phyloP scores from a whole-genome alignment of 1,139 yeast species.

The Nakaseomyces kungkrabaensis region DNA sequence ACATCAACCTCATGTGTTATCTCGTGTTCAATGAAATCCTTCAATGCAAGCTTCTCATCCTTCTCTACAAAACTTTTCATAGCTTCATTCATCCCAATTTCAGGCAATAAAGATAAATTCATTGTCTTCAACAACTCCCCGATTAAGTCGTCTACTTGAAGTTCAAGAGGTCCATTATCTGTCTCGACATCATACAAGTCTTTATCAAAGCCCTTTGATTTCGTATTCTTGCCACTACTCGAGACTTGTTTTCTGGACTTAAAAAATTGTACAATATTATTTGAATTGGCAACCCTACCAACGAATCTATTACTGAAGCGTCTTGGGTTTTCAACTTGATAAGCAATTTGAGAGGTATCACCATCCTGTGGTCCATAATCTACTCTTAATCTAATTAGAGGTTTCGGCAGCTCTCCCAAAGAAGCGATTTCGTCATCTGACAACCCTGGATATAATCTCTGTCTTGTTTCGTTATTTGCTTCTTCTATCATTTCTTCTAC shows the following conservation, averaged over 20 bases:
- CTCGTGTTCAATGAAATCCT: slow-evolving; percentile 59
- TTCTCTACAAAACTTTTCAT: slow-evolving; percentile 64
- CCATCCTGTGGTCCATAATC: slow-evolving; percentile 59
- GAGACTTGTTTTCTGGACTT: slow-evolving; percentile 31
- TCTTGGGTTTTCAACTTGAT: slow-evolving; percentile 82
- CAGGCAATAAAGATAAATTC: slow-evolving; percentile 62
- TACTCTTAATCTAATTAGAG: slow-evolving; percentile 70
- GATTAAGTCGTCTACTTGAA: slow-evolving; percentile 51
- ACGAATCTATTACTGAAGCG: slow-evolving; percentile 85
- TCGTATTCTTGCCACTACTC: slow-evolving; percentile 22
- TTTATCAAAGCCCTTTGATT: slow-evolving; percentile 19
- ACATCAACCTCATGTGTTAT: slow-evolving; percentile 51
- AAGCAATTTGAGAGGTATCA: slow-evolving; percentile 36
- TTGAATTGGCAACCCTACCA: slow-evolving; percentile 81
- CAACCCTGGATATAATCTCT: slow-evolving; percentile 23
- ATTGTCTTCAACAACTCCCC: slow-evolving; percentile 52
- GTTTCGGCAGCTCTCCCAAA: slow-evolving; percentile 43
- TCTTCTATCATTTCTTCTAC: slow-evolving; percentile 58
- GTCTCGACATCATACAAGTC: slow-evolving; percentile 11
- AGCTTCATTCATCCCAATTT: slow-evolving; percentile 65
- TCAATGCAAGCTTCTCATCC: slow-evolving; percentile 68
- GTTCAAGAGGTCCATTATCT: slow-evolving; percentile 28
- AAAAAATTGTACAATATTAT: slow-evolving; percentile 70
- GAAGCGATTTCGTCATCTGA: slow-evolving; percentile 21
- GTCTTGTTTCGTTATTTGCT: slow-evolving; percentile 47